Conservation (phyloP, 2,329 filamentous ascomycete species). For the Aotearoamyces nothofagi region DNA sequence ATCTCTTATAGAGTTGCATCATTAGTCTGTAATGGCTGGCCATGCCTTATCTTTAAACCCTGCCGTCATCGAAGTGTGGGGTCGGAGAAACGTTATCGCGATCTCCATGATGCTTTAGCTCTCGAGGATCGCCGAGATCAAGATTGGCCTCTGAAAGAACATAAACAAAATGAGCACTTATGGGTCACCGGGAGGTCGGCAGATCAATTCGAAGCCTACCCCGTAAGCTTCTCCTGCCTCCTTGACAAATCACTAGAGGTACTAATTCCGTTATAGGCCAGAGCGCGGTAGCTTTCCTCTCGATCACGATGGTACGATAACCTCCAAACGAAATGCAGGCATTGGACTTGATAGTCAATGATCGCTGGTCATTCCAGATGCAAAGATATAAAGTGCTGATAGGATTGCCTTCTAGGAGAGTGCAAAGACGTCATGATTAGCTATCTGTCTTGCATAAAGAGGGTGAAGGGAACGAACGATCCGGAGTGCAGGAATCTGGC, state of each 20-base stretch:
- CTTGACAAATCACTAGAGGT: background rate
- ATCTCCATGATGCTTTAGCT: too few relatives aligned
- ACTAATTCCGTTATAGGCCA: conserved; percentile 36
- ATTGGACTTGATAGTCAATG: too few relatives aligned
- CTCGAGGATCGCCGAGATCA: too few relatives aligned
- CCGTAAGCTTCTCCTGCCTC: conserved; percentile 36
- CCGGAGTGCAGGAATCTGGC: conserved; percentile 72
- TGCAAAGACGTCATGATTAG: conserved; percentile 78
- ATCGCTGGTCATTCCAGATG: background rate
- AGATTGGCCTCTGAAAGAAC: too few relatives aligned
- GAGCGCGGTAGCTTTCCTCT: conserved; percentile 92
- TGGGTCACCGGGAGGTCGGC: conserved; percentile 53
- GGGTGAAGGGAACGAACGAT: conserved; percentile 70
- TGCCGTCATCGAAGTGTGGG: too few relatives aligned
- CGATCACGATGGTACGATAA: conserved; percentile 62
- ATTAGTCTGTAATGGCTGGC: too few relatives aligned
- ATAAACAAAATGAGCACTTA: conserved; percentile 48
- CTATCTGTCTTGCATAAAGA: conserved; percentile 81
- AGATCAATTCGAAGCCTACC: conserved; percentile 48
- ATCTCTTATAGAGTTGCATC: too few relatives aligned
- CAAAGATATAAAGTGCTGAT: too few relatives aligned
- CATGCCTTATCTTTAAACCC: too few relatives aligned
- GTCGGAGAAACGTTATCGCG: too few relatives aligned
- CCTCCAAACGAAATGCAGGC: too few relatives aligned
- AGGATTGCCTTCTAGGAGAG: conserved; percentile 44